phyloP scores from a whole-genome alignment of 2,329 filamentous ascomycete species.

The Xylaria sp. region DNA sequence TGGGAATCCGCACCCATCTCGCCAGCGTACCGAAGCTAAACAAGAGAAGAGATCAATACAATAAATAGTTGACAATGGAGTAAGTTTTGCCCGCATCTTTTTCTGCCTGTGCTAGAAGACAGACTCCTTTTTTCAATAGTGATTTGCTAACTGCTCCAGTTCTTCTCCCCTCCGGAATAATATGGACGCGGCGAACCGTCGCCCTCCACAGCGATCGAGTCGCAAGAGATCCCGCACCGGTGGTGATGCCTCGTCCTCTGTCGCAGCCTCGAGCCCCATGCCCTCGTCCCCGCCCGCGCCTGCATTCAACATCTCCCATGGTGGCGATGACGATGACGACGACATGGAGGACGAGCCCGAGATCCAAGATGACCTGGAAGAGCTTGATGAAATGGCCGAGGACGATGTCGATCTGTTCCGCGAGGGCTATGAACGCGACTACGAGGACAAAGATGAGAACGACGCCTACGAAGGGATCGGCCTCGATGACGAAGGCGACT shows the following conservation, averaged over 20 bases:
- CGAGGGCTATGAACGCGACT: slow-evolving; percentile 77
- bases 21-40: background rate
- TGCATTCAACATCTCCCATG: slow-evolving; percentile 71
- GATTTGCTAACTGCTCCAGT: slow-evolving; percentile 17
- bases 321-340: slow-evolving; percentile 78
- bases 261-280: slow-evolving; percentile 69
- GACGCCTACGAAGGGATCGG: slow-evolving; percentile 77
- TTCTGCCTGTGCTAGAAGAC: background rate
- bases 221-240: slow-evolving; percentile 66
- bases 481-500: slow-evolving; percentile 82
- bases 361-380: slow-evolving; percentile 76
- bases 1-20: background rate
- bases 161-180: slow-evolving; percentile 80
- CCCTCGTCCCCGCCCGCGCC: slow-evolving; percentile 74
- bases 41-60: background rate
- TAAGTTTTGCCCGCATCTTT: slow-evolving; percentile 1
- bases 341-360: slow-evolving; percentile 74
- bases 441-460: slow-evolving; percentile 71
- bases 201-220: slow-evolving; percentile 61
- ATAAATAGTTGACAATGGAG: slow-evolving; percentile 12
- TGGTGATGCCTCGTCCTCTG: slow-evolving; percentile 63
- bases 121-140: background rate
- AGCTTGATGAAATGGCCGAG: slow-evolving; percentile 83
- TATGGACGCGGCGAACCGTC: slow-evolving; percentile 85
- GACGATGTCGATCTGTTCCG: slow-evolving; percentile 83